These are phyloP conservation scores for Tulasnella sp. DNA, from an alignment of 768 basidiomycete genomes.

Conservation along the genomic window DNA sequence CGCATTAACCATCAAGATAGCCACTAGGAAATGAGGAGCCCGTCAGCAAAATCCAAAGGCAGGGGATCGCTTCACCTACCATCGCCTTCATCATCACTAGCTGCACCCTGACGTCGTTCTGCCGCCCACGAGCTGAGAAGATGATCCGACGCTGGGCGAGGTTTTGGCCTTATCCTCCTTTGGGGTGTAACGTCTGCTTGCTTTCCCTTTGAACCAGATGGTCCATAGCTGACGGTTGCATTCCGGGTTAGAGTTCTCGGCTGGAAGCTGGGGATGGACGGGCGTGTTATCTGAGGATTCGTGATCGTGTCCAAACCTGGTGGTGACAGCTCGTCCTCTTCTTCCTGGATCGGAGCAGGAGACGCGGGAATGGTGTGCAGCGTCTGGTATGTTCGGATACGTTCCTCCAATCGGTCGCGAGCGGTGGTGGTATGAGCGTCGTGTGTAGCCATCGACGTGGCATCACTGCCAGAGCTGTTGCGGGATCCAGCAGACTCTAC, in stretches of 20 bases:
- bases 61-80: constrained; percentile 32
- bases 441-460: neutral
- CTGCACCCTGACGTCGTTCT: neutral
- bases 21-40: neutral
- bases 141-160: neutral
- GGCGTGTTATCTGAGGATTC: neutral
- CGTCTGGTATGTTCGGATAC: neutral
- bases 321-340: neutral
- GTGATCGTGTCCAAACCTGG: neutral
- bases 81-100: constrained; percentile 38
- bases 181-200: neutral
- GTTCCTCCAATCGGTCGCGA: neutral
- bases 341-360: neutral
- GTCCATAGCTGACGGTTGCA: neutral
- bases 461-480: neutral
- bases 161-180: neutral
- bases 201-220: neutral
- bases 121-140: neutral
- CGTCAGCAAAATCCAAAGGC: neutral
- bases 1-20: constrained; percentile 50
- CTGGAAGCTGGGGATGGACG: neutral
- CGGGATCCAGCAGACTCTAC: neutral
- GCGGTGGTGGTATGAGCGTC: neutral
- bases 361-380: constrained; percentile 3
- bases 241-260: neutral